These are phyloP conservation scores for Drechslerella coelobrocha DNA, from an alignment of 2,329 filamentous ascomycete genomes.

Conservation along the genomic window DNA sequence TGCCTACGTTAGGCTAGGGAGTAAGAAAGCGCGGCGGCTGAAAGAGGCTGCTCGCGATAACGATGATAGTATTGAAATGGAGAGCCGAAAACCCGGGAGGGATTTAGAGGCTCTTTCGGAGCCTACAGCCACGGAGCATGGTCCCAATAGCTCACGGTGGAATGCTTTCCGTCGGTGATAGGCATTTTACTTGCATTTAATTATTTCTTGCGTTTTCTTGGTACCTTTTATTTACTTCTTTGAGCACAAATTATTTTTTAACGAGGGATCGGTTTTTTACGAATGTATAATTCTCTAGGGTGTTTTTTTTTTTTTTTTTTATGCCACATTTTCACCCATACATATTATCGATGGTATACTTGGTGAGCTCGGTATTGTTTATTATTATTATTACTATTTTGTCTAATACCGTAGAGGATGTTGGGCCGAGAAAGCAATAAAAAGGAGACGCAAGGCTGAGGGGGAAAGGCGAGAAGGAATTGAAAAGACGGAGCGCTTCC, in stretches of 20 bases:
- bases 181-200: conserved; percentile 4
- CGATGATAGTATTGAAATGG: conserved; percentile 33
- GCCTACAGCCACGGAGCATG: neutral
- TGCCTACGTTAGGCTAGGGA: conserved; percentile 41
- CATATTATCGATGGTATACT: neutral
- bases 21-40: conserved; percentile 30
- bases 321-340: neutral
- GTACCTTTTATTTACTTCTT: conserved; percentile 10
- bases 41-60: conserved; percentile 24
- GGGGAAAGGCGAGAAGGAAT: too few species aligned
- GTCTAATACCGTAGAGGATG: too few species aligned
- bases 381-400: neutral
- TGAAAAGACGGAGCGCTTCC: too few species aligned
- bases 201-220: conserved; percentile 13
- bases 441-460: too few species aligned
- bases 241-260: neutral
- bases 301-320: neutral
- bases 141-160: conserved; percentile 16
- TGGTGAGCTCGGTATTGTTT: neutral
- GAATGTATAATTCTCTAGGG: neutral
- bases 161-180: conserved; percentile 30
- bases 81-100: conserved; percentile 14
- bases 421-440: too few species aligned
- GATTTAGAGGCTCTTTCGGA: conserved; percentile 5
- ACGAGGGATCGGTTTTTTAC: neutral